Percentiles rank a stretch among this genome's conserved stretches.
Evolutionary conservation across 768 basidiomycete species (phyloP).

Genomic region (Naganishia kalamii): DNA sequence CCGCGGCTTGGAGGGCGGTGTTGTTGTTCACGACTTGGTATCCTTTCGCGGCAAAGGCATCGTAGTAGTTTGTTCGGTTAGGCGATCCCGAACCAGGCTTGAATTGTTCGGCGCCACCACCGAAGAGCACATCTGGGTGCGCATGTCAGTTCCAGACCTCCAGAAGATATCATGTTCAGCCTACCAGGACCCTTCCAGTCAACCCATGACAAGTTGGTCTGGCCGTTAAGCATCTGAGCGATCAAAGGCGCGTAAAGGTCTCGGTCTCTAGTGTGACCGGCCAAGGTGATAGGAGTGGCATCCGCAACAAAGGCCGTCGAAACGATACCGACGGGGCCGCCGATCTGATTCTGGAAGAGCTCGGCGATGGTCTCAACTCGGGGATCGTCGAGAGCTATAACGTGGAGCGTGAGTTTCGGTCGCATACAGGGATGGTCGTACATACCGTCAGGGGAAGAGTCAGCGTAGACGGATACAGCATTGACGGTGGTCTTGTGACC

Average conservation of each 20-base stretch:
- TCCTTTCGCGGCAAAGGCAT: constrained; percentile 30
- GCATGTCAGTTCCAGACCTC: background rate
- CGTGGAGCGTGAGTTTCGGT: background rate
- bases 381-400: constrained; percentile 37
- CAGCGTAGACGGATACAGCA: constrained; percentile 46
- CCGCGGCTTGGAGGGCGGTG: constrained; percentile 37
- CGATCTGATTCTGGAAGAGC: constrained; percentile 27
- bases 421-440: background rate
- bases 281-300: constrained; percentile 46
- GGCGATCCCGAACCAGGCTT: constrained; percentile 31
- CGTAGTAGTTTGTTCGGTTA: constrained; percentile 33
- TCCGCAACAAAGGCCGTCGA: constrained; percentile 48
- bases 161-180: background rate
- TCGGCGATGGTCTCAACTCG: constrained; percentile 45
- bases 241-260: constrained; percentile 43
- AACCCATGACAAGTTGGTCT: constrained; percentile 45
- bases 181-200: constrained; percentile 36
- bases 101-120: constrained; percentile 47
- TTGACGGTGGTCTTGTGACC: constrained; percentile 48
- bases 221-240: constrained; percentile 44
- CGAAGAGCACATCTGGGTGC: constrained; percentile 34
- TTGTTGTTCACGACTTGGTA: constrained; percentile 45
- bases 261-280: constrained; percentile 42
- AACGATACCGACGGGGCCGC: constrained; percentile 47
- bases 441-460: constrained; percentile 32